phyloP scores from a whole-genome alignment of 805 yeast genomes.

The Metschnikowia anglica region DNA sequence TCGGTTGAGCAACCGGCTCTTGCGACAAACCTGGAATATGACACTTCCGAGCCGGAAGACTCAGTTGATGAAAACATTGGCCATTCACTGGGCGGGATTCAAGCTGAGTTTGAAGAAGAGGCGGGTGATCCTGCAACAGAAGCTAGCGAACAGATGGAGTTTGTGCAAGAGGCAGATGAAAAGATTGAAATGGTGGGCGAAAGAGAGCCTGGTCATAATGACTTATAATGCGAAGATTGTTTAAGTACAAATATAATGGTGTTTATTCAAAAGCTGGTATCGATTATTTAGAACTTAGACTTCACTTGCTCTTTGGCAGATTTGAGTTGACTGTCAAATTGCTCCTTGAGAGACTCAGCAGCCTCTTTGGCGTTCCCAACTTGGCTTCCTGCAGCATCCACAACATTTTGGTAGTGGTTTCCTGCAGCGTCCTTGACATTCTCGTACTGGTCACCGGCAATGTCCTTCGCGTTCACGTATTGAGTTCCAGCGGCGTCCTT shows the following conservation, averaged over 20 bases:
- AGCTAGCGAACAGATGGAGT: conserved; percentile 11
- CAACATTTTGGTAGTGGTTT: conserved; percentile 9
- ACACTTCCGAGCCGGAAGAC: not conserved
- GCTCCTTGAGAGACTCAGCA: conserved; percentile 13
- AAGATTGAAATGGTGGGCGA: conserved; percentile 6
- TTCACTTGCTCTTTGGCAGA: conserved; percentile 16
- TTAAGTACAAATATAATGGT: conserved; percentile 5
- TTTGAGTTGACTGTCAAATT: conserved; percentile 11
- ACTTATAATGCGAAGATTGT: conserved; percentile 1
- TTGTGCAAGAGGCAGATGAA: conserved; percentile 14
- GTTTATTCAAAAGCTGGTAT: not conserved
- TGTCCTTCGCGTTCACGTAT: conserved; percentile 9
- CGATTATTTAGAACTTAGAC: conserved; percentile 16
- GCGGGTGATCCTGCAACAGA: not conserved
- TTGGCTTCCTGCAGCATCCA: conserved; percentile 7
- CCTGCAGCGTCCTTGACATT: conserved; percentile 11
- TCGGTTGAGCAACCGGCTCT: not conserved
- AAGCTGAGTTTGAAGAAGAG: not conserved
- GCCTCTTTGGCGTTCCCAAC: conserved; percentile 7
- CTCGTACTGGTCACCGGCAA: conserved; percentile 11
- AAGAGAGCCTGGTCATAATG: conserved; percentile 6
- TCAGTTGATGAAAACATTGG: no score
- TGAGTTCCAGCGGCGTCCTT: conserved; percentile 9
- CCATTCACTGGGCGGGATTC: no score
- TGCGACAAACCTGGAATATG: not conserved